Base-by-base conservation (phyloP, 176 grass and related monocot species). In the Cenchrus americanus region DNA sequence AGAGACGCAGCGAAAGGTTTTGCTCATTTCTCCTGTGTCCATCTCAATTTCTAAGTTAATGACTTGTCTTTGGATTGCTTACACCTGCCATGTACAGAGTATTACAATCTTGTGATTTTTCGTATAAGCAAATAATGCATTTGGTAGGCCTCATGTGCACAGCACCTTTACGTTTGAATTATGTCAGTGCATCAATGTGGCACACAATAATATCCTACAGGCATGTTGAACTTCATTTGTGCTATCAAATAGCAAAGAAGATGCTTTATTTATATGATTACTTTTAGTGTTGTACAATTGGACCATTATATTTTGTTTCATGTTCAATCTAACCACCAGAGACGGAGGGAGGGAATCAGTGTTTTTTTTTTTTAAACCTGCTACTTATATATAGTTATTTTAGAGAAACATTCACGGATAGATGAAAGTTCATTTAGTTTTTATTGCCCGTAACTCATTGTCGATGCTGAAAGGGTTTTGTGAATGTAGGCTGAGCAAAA, bases 401-500 rank as follows among this genome's bases (percentile, higher is more conserved):
- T 83, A 37, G 82, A 53, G 14, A 4, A 83, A 42, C 0, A 15
- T 52, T 52, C 57, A 19, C 17, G 11, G 22, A 32, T 48, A 23
- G 18, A 46, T 64, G 13, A 50, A 60, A 46, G 53, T 40, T 53
- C 9, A 53, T 84, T 22, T 82, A 71, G 34, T 2, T 44, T 47
- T 37, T 34, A 47, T 72, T 66, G 44, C 7, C 9, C 37, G 2
- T 17, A 51, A 67, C 9, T 46, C 51, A 60, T 59, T 4, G 17
- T 21, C 22, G 15, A 65, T 80, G 82, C 18, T 79, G 62, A 88
- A 91, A 63, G 18, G 22, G 15, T 80, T 72, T 57, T 2, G 37
- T 91, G 60, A 61, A 91, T 62, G 21, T 88, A 99, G 96, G 96
- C 96, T 81, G 96, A 99, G 79, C 87, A 99, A 78, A 99, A 94